Conservation (phyloP, 257 asterid species). For the Solanum bulbocastanum region DNA sequence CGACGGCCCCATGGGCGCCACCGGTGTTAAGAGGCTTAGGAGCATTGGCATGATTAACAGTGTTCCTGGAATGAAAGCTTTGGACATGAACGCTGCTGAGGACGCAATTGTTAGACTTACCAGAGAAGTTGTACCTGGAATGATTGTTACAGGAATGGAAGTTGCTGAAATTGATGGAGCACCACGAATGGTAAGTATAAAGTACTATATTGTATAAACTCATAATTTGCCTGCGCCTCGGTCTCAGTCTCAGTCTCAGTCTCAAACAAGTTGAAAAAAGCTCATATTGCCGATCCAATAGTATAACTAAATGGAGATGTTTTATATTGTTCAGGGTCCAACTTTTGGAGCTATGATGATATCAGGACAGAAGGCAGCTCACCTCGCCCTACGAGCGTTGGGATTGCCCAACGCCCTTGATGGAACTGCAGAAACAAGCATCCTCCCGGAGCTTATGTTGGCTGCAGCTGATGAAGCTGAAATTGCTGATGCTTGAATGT, state of each 20-base stretch:
- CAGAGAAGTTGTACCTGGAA: conserved; percentile 83
- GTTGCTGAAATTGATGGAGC: conserved; percentile 93
- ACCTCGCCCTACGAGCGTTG: conserved; percentile 17
- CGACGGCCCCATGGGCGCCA: conserved; percentile 93
- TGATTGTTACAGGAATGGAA: conserved; percentile 96
- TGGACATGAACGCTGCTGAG: conserved; percentile 90
- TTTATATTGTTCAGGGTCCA: conserved; percentile 13
- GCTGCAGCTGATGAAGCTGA: conserved; percentile 22
- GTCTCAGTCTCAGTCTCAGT: too few species aligned
- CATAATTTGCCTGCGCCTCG: neutral
- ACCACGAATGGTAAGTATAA: conserved; percentile 67
- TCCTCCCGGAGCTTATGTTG: conserved; percentile 14
- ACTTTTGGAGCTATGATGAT: conserved; percentile 44
- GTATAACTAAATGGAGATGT: neutral
- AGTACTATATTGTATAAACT: neutral
- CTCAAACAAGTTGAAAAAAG: neutral
- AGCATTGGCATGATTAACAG: conserved; percentile 86
- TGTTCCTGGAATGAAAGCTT: conserved; percentile 92
- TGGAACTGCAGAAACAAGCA: conserved; percentile 4
- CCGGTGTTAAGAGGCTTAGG: conserved; percentile 79
- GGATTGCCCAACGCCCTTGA: conserved; percentile 26
- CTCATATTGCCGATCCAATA: neutral
- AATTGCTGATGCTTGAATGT: conserved; percentile 23
- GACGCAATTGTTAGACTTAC: conserved; percentile 85
- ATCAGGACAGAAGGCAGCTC: conserved; percentile 43